Conservation (phyloP, 2,329 filamentous ascomycete genomes). For the Fusarium goolgardi region DNA sequence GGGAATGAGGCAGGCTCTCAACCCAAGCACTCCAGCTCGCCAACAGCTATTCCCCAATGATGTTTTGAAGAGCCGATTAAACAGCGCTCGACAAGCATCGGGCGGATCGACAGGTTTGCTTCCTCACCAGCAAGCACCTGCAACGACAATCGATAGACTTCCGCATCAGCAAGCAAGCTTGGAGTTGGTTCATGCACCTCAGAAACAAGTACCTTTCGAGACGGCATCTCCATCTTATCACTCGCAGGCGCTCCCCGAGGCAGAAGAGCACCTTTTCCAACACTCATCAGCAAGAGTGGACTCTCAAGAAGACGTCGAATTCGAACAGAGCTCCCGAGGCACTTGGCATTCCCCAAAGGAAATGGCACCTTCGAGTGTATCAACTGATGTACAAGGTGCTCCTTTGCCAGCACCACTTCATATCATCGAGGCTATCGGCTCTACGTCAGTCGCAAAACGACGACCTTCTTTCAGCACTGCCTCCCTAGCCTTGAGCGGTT, state of each 20-base stretch:
- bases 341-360: constrained; percentile 23
- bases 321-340: not conserved
- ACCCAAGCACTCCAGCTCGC: not conserved
- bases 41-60: constrained; percentile 17
- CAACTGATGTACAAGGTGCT: not conserved
- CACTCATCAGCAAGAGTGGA: not conserved
- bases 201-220: not conserved
- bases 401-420: constrained; percentile 40
- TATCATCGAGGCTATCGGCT: constrained; percentile 32
- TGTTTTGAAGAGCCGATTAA: not conserved
- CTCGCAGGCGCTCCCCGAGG: not conserved
- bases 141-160: not conserved
- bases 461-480: constrained; percentile 5
- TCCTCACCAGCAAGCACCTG: not conserved
- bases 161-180: not conserved
- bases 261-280: not conserved
- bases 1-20: not conserved
- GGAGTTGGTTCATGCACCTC: not conserved
- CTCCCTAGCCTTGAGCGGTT: constrained; percentile 29
- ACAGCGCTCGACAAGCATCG: not conserved
- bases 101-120: not conserved
- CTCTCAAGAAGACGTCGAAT: not conserved
- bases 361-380: not conserved
- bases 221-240: not conserved
- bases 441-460: not conserved